These are phyloP conservation scores for Berberis thunbergii DNA, from an alignment of 164 flowering plant genomes.

Conservation along the genomic window DNA sequence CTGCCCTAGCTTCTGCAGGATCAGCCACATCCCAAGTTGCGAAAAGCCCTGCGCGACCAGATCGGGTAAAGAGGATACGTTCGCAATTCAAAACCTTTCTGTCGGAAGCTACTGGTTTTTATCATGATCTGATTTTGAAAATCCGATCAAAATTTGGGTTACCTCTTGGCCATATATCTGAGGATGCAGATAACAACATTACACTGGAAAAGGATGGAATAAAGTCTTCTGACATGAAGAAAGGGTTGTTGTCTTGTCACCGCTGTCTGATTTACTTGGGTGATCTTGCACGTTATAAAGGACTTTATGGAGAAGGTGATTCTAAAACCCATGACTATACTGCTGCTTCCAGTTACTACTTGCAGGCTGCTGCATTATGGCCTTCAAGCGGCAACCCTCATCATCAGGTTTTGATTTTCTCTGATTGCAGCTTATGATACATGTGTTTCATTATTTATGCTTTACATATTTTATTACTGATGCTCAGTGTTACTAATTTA, in stretches of 20 bases:
- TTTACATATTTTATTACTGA: background rate
- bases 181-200: constrained; percentile 49
- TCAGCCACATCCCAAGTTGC: constrained; percentile 37
- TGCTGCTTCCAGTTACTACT: constrained; percentile 88
- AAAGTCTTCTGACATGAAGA: constrained; percentile 56
- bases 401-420: constrained; percentile 60
- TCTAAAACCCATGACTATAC: constrained; percentile 63
- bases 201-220: constrained; percentile 50
- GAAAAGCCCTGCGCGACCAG: constrained; percentile 51
- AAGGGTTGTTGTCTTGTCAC: constrained; percentile 79
- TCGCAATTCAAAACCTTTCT: constrained; percentile 81
- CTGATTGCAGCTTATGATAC: background rate
- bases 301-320: constrained; percentile 84
- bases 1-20: constrained; percentile 44
- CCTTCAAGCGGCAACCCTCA: constrained; percentile 81
- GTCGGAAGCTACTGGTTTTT: constrained; percentile 96
- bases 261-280: no score
- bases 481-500: background rate
- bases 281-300: constrained; percentile 94
- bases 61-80: constrained; percentile 59
- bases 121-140: constrained; percentile 90
- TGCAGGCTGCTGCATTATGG: constrained; percentile 77
- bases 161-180: constrained; percentile 71
- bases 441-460: background rate
- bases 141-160: constrained; percentile 86